phyloP scores from a whole-genome alignment of 1,284 basidiomycete genomes.

The Paramarasmius palmivorus region DNA sequence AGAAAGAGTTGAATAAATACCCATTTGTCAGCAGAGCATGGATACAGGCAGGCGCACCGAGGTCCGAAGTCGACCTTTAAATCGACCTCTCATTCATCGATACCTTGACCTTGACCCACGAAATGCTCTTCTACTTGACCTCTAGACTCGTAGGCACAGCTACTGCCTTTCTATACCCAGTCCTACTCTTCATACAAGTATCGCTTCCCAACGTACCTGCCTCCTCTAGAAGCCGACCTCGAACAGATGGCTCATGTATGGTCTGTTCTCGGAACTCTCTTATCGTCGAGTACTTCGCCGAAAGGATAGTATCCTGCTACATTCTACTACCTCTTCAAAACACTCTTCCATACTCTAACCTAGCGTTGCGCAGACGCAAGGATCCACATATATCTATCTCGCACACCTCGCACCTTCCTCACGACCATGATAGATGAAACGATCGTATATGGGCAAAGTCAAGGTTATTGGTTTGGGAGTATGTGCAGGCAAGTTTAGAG shows the following conservation, averaged over 20 bases:
- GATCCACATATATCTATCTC: constrained; percentile 79
- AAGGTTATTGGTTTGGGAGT: constrained; percentile 61
- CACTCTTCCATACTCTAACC: constrained; percentile 83
- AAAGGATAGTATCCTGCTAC: constrained; percentile 86
- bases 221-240: constrained; percentile 72
- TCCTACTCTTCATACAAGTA: constrained; percentile 87
- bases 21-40: no score
- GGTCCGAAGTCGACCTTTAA: no score
- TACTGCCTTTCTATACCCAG: constrained; percentile 60
- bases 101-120: background rate
- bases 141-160: constrained; percentile 5
- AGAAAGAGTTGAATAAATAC: no score
- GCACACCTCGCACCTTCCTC: constrained; percentile 79
- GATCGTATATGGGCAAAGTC: constrained; percentile 68
- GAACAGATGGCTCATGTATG: constrained; percentile 91
- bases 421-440: constrained; percentile 75
- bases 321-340: constrained; percentile 85
- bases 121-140: constrained; percentile 3
- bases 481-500: constrained; percentile 63
- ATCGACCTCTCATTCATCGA: background rate
- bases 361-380: constrained; percentile 86
- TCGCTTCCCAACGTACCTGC: constrained; percentile 77
- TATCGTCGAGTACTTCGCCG: constrained; percentile 75
- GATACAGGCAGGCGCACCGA: no score
- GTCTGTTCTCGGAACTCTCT: constrained; percentile 80